Percentiles rank a stretch among this genome's conserved stretches.
Conservation (phyloP, 345 rosid genomes). For the Salix koriyanagi region DNA sequence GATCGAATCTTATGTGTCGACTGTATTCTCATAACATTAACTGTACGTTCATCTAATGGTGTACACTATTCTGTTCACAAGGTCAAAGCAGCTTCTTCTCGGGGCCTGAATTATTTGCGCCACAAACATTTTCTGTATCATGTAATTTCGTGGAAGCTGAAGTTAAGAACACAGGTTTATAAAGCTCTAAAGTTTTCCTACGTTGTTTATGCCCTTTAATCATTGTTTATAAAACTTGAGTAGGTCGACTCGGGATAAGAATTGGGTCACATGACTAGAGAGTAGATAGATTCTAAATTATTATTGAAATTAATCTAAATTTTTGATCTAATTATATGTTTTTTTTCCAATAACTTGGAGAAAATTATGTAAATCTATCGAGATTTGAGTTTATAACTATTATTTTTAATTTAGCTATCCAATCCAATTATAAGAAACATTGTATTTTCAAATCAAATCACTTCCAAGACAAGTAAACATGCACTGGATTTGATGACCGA, state of each 20-base stretch:
- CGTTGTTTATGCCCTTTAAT: neutral
- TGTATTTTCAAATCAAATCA: neutral
- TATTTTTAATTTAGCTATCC: too few relatives aligned
- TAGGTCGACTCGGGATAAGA: too few relatives aligned
- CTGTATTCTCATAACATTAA: neutral
- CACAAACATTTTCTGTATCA: neutral
- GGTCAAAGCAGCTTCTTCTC: neutral
- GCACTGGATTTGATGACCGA: neutral
- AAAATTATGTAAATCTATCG: too few relatives aligned
- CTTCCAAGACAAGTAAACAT: neutral
- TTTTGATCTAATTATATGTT: too few relatives aligned
- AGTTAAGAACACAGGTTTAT: neutral
- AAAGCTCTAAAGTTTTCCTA: neutral
- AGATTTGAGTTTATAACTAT: too few relatives aligned
- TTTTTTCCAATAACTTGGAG: too few relatives aligned
- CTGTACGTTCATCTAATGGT: neutral
- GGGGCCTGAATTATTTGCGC: neutral
- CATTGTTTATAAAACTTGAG: too few relatives aligned
- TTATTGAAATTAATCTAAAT: too few relatives aligned
- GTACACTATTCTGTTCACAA: neutral
- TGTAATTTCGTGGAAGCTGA: slow-evolving; percentile 17
- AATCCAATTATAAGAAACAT: too few relatives aligned
- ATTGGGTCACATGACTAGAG: too few relatives aligned
- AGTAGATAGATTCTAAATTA: too few relatives aligned
- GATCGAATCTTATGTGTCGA: neutral